Conservation (phyloP, 2,329 filamentous ascomycete species). For the Thelonectria discophora region DNA sequence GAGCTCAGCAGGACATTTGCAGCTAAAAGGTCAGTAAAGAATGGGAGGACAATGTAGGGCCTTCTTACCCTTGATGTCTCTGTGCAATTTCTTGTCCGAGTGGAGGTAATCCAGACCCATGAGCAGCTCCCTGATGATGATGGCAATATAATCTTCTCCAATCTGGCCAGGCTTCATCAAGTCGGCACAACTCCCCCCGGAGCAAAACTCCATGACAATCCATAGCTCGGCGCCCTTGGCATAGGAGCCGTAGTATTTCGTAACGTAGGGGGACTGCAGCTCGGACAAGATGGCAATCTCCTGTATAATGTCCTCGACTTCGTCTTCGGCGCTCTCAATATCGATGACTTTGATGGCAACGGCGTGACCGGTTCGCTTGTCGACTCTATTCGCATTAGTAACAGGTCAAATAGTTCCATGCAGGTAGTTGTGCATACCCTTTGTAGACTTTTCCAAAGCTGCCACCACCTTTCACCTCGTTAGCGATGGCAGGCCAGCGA, state of each 20-base stretch:
- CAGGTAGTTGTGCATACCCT: slow-evolving; percentile 66
- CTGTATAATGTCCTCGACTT: slow-evolving; percentile 99
- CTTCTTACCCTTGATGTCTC: slow-evolving; percentile 87
- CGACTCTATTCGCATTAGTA: slow-evolving; percentile 69
- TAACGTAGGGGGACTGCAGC: slow-evolving; percentile 94
- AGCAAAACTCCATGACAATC: slow-evolving; percentile 99
- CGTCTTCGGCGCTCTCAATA: slow-evolving; percentile 98
- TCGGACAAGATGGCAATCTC: slow-evolving; percentile 98
- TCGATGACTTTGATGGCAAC: slow-evolving; percentile 99
- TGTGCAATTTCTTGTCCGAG: slow-evolving; percentile 92
- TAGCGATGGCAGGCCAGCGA: slow-evolving; percentile 8
- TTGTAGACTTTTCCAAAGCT: slow-evolving; percentile 99
- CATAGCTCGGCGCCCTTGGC: slow-evolving; percentile 95
- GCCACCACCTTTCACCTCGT: slow-evolving; percentile 74
- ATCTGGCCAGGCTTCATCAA: slow-evolving; percentile 94
- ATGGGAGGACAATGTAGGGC: neutral
- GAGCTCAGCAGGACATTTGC: slow-evolving; percentile 91
- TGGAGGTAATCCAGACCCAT: slow-evolving; percentile 93
- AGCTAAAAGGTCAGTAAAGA: slow-evolving; percentile 59
- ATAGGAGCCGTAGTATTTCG: slow-evolving; percentile 97
- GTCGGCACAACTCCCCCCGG: slow-evolving; percentile 94
- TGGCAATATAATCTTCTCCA: slow-evolving; percentile 94
- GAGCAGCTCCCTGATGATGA: slow-evolving; percentile 89
- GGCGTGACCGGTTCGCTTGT: slow-evolving; percentile 90
- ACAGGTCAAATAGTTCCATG: neutral